Percentiles rank a stretch among this genome's conserved stretches.
phyloP scores from a whole-genome alignment of 2,329 filamentous ascomycete genomes.

The Botrytis fabae region DNA sequence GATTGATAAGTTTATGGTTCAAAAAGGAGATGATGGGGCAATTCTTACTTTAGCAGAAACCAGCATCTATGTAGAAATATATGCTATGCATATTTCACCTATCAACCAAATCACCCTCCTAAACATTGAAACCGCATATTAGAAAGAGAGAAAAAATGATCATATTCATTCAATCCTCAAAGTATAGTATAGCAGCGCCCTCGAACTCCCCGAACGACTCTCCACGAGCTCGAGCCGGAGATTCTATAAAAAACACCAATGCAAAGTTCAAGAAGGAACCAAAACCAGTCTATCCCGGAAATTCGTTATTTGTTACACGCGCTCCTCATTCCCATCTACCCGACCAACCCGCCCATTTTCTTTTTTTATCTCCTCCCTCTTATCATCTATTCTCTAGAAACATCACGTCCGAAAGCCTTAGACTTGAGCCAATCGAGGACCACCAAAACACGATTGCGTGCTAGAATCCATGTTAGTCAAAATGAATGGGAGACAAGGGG shows the following conservation, averaged over 20 bases:
- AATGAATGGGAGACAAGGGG: background rate
- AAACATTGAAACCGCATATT: background rate
- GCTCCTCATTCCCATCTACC: conserved; percentile 21
- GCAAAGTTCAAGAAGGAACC: conserved; percentile 6
- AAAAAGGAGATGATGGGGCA: background rate
- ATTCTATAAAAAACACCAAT: conserved; percentile 29
- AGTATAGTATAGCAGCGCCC: background rate
- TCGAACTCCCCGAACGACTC: conserved; percentile 17
- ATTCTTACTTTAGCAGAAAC: background rate
- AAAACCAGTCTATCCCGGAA: conserved; percentile 20
- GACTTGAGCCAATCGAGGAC: conserved; percentile 95
- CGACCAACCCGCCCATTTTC: conserved; percentile 9
- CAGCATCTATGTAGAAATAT: conserved; percentile 1
- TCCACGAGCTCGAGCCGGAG: conserved; percentile 16
- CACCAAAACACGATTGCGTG: conserved; percentile 91
- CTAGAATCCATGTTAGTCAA: conserved; percentile 47
- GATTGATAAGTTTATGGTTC: background rate
- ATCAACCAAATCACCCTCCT: background rate
- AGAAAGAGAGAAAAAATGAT: conserved; percentile 2
- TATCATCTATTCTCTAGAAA: conserved; percentile 71
- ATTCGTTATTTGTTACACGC: conserved; percentile 21
- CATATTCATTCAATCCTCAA: background rate
- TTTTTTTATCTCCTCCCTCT: background rate
- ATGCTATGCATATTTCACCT: background rate
- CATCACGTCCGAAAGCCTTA: conserved; percentile 93